Evolutionary conservation across 2,329 filamentous ascomycete genomes (phyloP).

Genomic region (Hypoxylon rubiginosum): DNA sequence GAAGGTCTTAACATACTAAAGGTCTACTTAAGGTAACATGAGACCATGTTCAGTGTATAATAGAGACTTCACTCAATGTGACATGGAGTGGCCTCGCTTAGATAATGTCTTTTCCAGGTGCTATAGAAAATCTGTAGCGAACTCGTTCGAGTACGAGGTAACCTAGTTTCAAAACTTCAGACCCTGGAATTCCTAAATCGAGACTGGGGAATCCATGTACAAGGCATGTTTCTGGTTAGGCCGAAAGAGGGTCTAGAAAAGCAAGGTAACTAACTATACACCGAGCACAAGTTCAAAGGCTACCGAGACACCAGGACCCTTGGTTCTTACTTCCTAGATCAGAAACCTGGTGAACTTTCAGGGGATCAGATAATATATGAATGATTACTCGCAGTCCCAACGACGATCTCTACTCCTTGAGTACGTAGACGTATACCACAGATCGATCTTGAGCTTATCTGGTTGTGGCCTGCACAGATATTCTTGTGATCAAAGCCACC

Average conservation of each 20-base stretch:
- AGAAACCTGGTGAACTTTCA: background rate
- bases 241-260: slow-evolving; percentile 11
- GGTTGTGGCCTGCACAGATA: slow-evolving; percentile 21
- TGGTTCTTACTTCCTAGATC: slow-evolving; percentile 23
- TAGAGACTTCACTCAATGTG: background rate
- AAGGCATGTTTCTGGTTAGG: slow-evolving; percentile 16
- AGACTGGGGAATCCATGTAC: slow-evolving; percentile 30
- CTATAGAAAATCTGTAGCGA: background rate
- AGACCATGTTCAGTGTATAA: background rate
- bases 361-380: slow-evolving; percentile 27
- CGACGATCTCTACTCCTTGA: slow-evolving; percentile 38
- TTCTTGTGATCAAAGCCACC: slow-evolving; percentile 24
- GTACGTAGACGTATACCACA: slow-evolving; percentile 18
- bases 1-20: background rate
- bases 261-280: slow-evolving; percentile 1
- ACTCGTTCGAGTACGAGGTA: slow-evolving; percentile 6
- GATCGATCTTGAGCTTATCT: slow-evolving; percentile 34
- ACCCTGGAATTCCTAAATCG: slow-evolving; percentile 18
- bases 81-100: slow-evolving; percentile 7
- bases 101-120: background rate
- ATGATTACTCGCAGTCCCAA: slow-evolving; percentile 19
- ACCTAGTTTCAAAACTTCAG: slow-evolving; percentile 10
- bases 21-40: background rate
- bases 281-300: background rate
- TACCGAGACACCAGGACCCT: slow-evolving; percentile 16